These are phyloP conservation scores for Neurospora cerealis DNA, from an alignment of 495 filamentous ascomycete species.

Conservation along the genomic window DNA sequence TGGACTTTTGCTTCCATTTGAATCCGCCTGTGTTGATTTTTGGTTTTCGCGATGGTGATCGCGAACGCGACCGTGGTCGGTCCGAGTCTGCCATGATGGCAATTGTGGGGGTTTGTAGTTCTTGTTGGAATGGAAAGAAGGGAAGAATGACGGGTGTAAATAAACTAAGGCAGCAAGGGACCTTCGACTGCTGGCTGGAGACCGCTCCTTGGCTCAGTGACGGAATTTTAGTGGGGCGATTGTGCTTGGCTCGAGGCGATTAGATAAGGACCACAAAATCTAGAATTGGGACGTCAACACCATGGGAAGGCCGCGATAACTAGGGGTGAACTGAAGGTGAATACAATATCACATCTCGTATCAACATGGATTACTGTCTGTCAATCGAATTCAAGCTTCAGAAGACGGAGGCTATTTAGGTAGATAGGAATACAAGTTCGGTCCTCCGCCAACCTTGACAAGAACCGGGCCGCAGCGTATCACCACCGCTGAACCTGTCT, in stretches of 20 bases:
- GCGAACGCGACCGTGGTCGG: slow-evolving; percentile 27
- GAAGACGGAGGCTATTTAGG: not conserved
- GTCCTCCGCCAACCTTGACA: not conserved
- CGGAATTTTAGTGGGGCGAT: slow-evolving; percentile 16
- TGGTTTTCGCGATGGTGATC: slow-evolving; percentile 23
- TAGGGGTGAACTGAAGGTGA: not conserved
- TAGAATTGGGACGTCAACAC: not conserved
- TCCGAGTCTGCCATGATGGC: slow-evolving; percentile 21
- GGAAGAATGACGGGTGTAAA: not conserved
- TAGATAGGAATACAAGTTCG: not conserved
- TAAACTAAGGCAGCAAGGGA: not conserved
- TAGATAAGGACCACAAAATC: not conserved
- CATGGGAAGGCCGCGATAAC: not conserved
- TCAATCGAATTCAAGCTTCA: not conserved
- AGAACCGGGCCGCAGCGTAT: not conserved
- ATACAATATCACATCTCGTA: not conserved
- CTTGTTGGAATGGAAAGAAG: not conserved
- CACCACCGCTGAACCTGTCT: not conserved
- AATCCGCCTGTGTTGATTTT: slow-evolving; percentile 45
- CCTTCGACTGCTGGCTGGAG: not conserved
- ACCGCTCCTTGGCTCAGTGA: not conserved
- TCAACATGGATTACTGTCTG: not conserved
- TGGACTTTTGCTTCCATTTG: slow-evolving; percentile 57
- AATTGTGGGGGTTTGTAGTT: not conserved
- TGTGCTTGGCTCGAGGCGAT: not conserved